Percentiles rank a stretch among this genome's conserved stretches.
Evolutionary conservation across 331 rosid genomes (phyloP).

Genomic region (Phaseolus coccineus): DNA sequence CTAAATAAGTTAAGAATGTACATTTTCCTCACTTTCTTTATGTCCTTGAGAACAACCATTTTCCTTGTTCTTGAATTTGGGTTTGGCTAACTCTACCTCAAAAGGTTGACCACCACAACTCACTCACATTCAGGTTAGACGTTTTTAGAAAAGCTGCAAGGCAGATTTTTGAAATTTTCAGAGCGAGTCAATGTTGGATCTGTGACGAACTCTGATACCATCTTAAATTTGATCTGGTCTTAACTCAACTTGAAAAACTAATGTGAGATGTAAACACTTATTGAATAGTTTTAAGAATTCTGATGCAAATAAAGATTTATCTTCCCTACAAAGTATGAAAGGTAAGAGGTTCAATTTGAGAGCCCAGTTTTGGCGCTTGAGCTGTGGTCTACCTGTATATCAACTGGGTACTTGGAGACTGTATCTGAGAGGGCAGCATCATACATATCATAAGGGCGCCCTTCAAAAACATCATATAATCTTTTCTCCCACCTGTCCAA

Average conservation of each 20-base stretch:
- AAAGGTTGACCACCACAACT: background rate
- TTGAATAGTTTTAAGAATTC: background rate
- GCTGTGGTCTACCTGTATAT: conserved; percentile 72
- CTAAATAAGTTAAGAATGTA: no score
- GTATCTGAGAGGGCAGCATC: conserved; percentile 96
- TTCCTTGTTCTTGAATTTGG: conserved; percentile 1
- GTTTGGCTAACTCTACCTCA: background rate
- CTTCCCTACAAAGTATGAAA: background rate
- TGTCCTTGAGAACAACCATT: background rate
- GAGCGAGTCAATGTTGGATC: background rate
- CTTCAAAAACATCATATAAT: conserved; percentile 72
- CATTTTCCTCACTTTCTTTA: background rate
- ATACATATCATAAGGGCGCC: conserved; percentile 90
- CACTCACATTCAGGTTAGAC: background rate
- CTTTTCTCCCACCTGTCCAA: conserved; percentile 91
- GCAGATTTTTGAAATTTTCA: background rate
- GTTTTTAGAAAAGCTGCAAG: background rate
- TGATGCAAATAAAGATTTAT: background rate
- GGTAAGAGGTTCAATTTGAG: background rate
- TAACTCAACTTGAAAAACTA: no score
- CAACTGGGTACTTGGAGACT: conserved; percentile 81
- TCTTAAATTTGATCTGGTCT: background rate
- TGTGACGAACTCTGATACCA: background rate
- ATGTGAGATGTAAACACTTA: background rate
- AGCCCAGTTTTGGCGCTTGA: background rate